These are phyloP conservation scores for Aspergillus calidoustus DNA, from an alignment of 2,329 filamentous ascomycete genomes.

Conservation along the genomic window DNA sequence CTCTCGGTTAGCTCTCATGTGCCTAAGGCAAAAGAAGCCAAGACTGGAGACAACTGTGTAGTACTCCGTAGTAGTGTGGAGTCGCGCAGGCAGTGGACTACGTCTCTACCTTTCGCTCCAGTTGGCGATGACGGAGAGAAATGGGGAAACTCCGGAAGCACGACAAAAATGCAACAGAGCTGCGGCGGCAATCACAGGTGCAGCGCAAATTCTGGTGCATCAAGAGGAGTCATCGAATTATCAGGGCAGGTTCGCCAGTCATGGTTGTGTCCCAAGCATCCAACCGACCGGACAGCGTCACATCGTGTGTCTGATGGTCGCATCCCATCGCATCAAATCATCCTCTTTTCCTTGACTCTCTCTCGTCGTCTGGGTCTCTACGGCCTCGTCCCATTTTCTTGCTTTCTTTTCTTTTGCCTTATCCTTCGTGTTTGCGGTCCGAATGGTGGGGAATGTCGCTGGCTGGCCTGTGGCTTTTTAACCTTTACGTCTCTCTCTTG, in stretches of 20 bases:
- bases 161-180: not conserved
- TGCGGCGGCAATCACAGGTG: slow-evolving; percentile 6
- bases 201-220: slow-evolving; percentile 3
- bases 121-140: slow-evolving; percentile 11
- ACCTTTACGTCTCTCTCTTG: slow-evolving; percentile 17
- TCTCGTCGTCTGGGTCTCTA: slow-evolving; percentile 11
- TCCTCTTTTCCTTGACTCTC: slow-evolving; percentile 17
- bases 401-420: slow-evolving; percentile 18
- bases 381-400: slow-evolving; percentile 1
- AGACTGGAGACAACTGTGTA: slow-evolving; percentile 2
- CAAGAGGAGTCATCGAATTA: slow-evolving; percentile 1
- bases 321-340: slow-evolving; percentile 29
- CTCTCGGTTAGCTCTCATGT: not conserved
- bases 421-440: slow-evolving; percentile 6
- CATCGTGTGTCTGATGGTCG: slow-evolving; percentile 43
- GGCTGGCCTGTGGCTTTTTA: slow-evolving; percentile 32
- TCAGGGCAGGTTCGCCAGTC: slow-evolving; percentile 7
- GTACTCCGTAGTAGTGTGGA: not conserved
- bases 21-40: slow-evolving; percentile 1
- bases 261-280: slow-evolving; percentile 18
- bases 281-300: slow-evolving; percentile 34
- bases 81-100: no score
- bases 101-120: not conserved
- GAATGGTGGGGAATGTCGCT: slow-evolving; percentile 26
- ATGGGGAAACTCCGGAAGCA: slow-evolving; percentile 16